These are phyloP conservation scores for Entonaema liquescens DNA, from an alignment of 495 filamentous ascomycete species.

Conservation along the genomic window DNA sequence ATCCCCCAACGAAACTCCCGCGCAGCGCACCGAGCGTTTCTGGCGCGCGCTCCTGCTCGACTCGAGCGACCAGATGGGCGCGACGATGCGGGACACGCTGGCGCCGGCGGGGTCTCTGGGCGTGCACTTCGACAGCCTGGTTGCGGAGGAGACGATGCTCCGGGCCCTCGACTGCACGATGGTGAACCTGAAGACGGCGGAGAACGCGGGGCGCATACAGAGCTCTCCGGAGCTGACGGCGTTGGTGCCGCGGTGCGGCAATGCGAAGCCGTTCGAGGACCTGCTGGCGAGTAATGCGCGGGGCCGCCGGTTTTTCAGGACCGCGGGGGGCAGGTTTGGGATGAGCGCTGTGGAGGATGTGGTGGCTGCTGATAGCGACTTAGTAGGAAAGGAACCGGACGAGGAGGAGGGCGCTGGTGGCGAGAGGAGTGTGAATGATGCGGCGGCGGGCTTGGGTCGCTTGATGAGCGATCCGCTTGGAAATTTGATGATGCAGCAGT, in stretches of 20 bases:
- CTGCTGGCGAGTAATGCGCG: constrained; percentile 1
- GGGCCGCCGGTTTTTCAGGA: constrained; percentile 38
- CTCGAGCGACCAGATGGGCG: background rate
- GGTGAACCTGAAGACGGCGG: constrained; percentile 27
- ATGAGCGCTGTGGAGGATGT: constrained; percentile 37
- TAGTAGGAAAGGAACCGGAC: constrained; percentile 1
- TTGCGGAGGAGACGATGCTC: constrained; percentile 34
- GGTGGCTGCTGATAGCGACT: constrained; percentile 1
- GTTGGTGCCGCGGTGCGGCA: constrained; percentile 25
- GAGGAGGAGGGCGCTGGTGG: background rate
- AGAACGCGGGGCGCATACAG: constrained; percentile 20
- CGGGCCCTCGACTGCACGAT: constrained; percentile 29
- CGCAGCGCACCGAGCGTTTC: constrained; percentile 24
- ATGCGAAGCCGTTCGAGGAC: constrained; percentile 9
- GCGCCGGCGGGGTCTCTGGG: background rate
- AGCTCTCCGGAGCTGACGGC: constrained; percentile 22
- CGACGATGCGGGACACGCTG: background rate
- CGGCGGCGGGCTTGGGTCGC: constrained; percentile 6
- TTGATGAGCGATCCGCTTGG: constrained; percentile 14
- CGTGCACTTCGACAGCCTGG: constrained; percentile 25
- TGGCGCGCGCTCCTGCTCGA: constrained; percentile 40
- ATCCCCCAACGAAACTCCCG: background rate
- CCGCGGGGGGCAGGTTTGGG: constrained; percentile 31
- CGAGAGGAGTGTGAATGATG: background rate
- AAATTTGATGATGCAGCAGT: constrained; percentile 1